phyloP scores from a whole-genome alignment of 352 stramenopile genomes.

The Globisporangium viniferum region DNA sequence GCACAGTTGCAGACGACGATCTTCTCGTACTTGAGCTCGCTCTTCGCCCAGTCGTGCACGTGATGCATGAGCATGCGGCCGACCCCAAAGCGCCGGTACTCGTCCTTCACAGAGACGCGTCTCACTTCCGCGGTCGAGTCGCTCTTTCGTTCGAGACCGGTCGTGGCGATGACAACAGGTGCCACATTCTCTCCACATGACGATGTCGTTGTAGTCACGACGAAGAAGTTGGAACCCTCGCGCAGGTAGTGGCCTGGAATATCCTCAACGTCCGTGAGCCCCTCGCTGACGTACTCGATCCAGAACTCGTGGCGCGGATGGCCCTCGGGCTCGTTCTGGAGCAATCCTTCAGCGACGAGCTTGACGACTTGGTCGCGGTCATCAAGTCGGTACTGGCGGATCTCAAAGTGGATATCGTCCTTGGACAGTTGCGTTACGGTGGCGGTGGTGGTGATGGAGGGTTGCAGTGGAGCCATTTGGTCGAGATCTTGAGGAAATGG shows the following conservation, averaged over 20 bases:
- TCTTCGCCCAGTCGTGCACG: slow-evolving; percentile 18
- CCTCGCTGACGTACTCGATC: slow-evolving; percentile 20
- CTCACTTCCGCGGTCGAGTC: slow-evolving; percentile 4
- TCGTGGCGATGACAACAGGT: slow-evolving; percentile 10
- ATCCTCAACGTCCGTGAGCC: slow-evolving; percentile 12
- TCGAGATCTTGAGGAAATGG: not conserved
- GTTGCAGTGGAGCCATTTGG: not conserved
- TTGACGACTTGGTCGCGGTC: slow-evolving; percentile 15
- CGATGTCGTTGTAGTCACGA: not conserved
- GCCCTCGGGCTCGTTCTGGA: slow-evolving; percentile 10
- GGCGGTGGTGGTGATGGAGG: not conserved
- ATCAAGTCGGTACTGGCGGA: slow-evolving; percentile 17
- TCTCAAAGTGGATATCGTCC: not conserved
- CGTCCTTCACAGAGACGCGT: slow-evolving; percentile 13
- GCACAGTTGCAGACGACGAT: slow-evolving; percentile 12
- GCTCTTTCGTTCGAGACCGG: slow-evolving; percentile 6
- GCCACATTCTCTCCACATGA: not conserved
- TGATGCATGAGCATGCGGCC: slow-evolving; percentile 15
- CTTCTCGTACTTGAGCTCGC: not conserved
- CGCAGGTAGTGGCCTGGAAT: slow-evolving; percentile 10
- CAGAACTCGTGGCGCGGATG: slow-evolving; percentile 14
- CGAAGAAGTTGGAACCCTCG: slow-evolving; percentile 14
- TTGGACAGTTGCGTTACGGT: not conserved
- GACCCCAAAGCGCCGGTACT: slow-evolving; percentile 18
- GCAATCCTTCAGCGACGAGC: slow-evolving; percentile 19